Percentiles rank a stretch among this genome's conserved stretches.
Conservation (phyloP, 805 yeast species). For the Scheffersomyces spartinae region DNA sequence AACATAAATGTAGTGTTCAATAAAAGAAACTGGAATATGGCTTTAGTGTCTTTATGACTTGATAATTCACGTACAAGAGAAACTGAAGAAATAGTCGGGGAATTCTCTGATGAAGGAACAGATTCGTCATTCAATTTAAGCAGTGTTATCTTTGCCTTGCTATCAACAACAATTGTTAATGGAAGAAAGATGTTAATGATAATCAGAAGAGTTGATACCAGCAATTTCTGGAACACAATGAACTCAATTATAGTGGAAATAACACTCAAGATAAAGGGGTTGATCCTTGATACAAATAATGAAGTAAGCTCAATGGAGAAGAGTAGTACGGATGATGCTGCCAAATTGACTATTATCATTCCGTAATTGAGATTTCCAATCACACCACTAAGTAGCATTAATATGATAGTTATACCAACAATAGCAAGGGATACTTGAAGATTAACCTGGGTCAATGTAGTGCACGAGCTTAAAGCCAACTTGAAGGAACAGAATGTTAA, state of each 20-base stretch:
- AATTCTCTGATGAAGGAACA: too few relatives aligned
- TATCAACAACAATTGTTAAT: conserved; percentile 7
- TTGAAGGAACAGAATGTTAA: too few relatives aligned
- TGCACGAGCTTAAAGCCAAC: too few relatives aligned
- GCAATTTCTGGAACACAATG: conserved; percentile 9
- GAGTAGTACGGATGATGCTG: conserved; percentile 13
- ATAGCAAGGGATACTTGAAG: conserved; percentile 2
- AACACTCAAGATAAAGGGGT: conserved; percentile 9
- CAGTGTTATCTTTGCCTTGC: not conserved
- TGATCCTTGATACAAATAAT: conserved; percentile 7
- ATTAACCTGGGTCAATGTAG: conserved; percentile 6
- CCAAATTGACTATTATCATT: conserved; percentile 14
- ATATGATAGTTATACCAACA: conserved; percentile 10
- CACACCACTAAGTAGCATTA: conserved; percentile 5
- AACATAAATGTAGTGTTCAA: conserved; percentile 90
- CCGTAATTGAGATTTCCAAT: conserved; percentile 5
- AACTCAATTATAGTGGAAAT: conserved; percentile 11
- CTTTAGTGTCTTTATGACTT: conserved; percentile 54
- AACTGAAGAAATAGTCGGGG: not conserved
- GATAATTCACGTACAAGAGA: conserved; percentile 11
- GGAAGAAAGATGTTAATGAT: conserved; percentile 9
- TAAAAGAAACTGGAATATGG: conserved; percentile 78
- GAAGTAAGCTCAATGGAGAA: conserved; percentile 14
- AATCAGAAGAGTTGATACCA: conserved; percentile 2
- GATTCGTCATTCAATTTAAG: not conserved